Evolutionary conservation across 192 early-diverging fungal species (phyloP).

Genomic region (Coemansia sp.): DNA sequence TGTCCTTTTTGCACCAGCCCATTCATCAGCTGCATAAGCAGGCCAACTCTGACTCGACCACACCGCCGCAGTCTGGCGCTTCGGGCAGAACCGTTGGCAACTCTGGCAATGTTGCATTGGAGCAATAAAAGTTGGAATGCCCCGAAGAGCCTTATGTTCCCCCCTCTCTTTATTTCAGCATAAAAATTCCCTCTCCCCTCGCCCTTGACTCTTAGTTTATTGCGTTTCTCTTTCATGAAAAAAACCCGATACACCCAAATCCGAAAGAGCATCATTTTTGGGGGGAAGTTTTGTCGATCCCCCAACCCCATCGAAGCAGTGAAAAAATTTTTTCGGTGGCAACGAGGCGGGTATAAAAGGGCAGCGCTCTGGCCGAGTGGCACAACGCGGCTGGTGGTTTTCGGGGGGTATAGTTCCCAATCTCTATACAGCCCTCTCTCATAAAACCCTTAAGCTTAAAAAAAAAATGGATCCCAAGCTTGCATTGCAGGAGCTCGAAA

Average conservation of each 20-base stretch:
- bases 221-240: conserved; percentile 3
- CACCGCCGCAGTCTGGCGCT: conserved; percentile 28
- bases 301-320: conserved; percentile 6
- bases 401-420: conserved; percentile 1
- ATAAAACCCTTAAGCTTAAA: neutral
- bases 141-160: neutral
- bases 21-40: conserved; percentile 52
- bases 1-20: conserved; percentile 53
- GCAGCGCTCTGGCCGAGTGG: neutral
- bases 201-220: too few relatives aligned
- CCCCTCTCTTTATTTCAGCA: too few relatives aligned
- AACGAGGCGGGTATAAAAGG: conserved; percentile 23
- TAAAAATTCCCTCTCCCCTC: too few relatives aligned
- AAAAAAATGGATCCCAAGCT: conserved; percentile 32
- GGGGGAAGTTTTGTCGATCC: neutral
- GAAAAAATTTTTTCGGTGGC: neutral
- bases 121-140: conserved; percentile 13
- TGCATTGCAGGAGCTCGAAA: conserved; percentile 47
- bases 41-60: conserved; percentile 18
- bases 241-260: neutral
- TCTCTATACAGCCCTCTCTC: neutral
- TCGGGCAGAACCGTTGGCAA: conserved; percentile 12
- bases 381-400: neutral
- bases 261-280: neutral
- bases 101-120: conserved; percentile 32